These are phyloP conservation scores for Stagonosporopsis vannaccii DNA, from an alignment of 2,329 filamentous ascomycete species.

Conservation along the genomic window DNA sequence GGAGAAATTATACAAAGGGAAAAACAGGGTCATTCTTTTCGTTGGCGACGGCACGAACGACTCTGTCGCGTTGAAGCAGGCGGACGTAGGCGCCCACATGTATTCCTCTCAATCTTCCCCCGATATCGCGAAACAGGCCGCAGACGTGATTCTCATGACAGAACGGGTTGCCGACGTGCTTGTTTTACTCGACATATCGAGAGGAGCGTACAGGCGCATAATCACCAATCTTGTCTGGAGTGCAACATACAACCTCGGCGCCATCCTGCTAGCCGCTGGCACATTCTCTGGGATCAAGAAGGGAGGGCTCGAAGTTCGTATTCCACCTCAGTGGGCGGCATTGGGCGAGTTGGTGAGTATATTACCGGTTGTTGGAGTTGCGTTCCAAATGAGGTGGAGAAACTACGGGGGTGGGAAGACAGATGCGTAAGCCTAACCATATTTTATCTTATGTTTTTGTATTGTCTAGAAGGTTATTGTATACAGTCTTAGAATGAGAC, in stretches of 20 bases:
- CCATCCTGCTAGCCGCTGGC: slow-evolving; percentile 71
- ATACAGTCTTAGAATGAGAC: not conserved
- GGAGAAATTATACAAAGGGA: not conserved
- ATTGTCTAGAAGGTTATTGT: not conserved
- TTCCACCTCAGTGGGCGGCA: slow-evolving; percentile 70
- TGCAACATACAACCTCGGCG: slow-evolving; percentile 73
- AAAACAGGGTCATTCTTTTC: slow-evolving; percentile 65
- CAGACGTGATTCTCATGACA: slow-evolving; percentile 73
- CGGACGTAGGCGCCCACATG: slow-evolving; percentile 75
- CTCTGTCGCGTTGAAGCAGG: slow-evolving; percentile 73
- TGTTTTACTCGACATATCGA: slow-evolving; percentile 63
- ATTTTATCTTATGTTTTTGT: not conserved
- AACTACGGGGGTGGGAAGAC: slow-evolving; percentile 27
- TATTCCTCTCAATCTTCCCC: slow-evolving; percentile 52
- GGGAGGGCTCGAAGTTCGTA: slow-evolving; percentile 49
- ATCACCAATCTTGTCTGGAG: slow-evolving; percentile 75
- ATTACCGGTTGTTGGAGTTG: slow-evolving; percentile 69
- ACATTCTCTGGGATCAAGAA: slow-evolving; percentile 50
- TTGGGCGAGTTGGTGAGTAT: slow-evolving; percentile 78
- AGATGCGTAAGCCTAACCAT: not conserved
- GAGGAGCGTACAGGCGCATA: slow-evolving; percentile 51
- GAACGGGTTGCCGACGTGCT: slow-evolving; percentile 64
- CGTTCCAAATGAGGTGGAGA: slow-evolving; percentile 57
- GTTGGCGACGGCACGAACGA: slow-evolving; percentile 83
- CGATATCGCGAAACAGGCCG: slow-evolving; percentile 71